Percentiles rank a stretch among this genome's conserved stretches.
These are phyloP conservation scores for Aureobasidium melanogenum DNA, from an alignment of 2,329 filamentous ascomycete species.

Conservation along the genomic window DNA sequence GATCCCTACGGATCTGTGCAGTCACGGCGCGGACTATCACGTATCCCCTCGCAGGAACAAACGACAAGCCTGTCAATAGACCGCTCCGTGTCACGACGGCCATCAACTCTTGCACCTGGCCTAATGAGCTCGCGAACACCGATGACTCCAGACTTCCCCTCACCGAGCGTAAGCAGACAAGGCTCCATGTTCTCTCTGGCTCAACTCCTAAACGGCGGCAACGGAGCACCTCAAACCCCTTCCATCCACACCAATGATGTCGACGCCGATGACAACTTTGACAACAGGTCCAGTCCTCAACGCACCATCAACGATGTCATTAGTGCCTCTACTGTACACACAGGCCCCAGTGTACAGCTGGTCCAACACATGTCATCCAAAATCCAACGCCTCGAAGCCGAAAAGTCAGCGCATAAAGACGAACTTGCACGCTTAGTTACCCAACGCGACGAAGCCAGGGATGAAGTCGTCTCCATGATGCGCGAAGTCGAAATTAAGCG, in stretches of 20 bases:
- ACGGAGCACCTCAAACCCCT: constrained; percentile 32
- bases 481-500: constrained; percentile 69
- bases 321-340: constrained; percentile 65
- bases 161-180: constrained; percentile 31
- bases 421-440: constrained; percentile 69
- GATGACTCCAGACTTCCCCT: constrained; percentile 13
- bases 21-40: constrained; percentile 12
- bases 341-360: constrained; percentile 86
- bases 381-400: constrained; percentile 80
- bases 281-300: constrained; percentile 52
- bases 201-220: constrained; percentile 26
- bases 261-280: constrained; percentile 47
- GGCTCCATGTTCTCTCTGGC: constrained; percentile 35
- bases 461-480: constrained; percentile 86
- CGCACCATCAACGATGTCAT: constrained; percentile 54
- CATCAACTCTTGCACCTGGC: constrained; percentile 18
- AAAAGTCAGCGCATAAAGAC: constrained; percentile 82
- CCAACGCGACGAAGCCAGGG: constrained; percentile 88
- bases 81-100: constrained; percentile 28
- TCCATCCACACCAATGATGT: constrained; percentile 41
- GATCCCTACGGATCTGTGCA: constrained; percentile 28
- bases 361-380: constrained; percentile 94
- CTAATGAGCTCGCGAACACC: constrained; percentile 13
- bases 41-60: constrained; percentile 8
- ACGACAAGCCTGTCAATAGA: constrained; percentile 16